Evolutionary conservation across 768 basidiomycete genomes (phyloP).

Genomic region (Suillus hirtellus): DNA sequence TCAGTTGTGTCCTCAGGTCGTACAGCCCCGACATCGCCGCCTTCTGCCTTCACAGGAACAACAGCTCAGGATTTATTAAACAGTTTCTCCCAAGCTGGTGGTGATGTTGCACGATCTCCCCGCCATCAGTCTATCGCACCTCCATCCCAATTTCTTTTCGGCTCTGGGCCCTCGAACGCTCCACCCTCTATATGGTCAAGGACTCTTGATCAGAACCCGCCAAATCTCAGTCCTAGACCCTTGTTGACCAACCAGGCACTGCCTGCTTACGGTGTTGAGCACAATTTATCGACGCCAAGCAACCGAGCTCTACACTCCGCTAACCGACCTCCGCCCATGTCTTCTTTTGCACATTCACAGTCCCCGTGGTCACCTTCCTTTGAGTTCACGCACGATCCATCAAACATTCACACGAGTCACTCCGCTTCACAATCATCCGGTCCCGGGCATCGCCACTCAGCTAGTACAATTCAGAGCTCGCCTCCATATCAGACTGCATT

Average conservation of each 20-base stretch:
- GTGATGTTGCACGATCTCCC: slow-evolving; percentile 20
- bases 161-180: slow-evolving; percentile 45
- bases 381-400: slow-evolving; percentile 24
- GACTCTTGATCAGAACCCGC: slow-evolving; percentile 46
- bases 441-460: slow-evolving; percentile 20
- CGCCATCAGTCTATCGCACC: slow-evolving; percentile 24
- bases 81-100: slow-evolving; percentile 30
- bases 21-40: slow-evolving; percentile 25
- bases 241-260: background rate
- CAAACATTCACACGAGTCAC: background rate
- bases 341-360: slow-evolving; percentile 9
- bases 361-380: slow-evolving; percentile 27
- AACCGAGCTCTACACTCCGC: slow-evolving; percentile 17
- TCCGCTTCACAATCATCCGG: slow-evolving; percentile 4
- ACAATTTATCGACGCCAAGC: slow-evolving; percentile 14
- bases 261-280: slow-evolving; percentile 9
- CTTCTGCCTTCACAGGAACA: slow-evolving; percentile 34
- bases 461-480: slow-evolving; percentile 17
- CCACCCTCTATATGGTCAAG: slow-evolving; percentile 70
- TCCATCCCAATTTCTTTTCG: slow-evolving; percentile 51
- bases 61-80: slow-evolving; percentile 72
- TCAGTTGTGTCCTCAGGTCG: slow-evolving; percentile 21
- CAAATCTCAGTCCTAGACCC: slow-evolving; percentile 5
- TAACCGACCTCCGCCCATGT: slow-evolving; percentile 11
- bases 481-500: slow-evolving; percentile 15